phyloP scores from a whole-genome alignment of 2,329 filamentous ascomycete species.

The Neofusicoccum parvum region DNA sequence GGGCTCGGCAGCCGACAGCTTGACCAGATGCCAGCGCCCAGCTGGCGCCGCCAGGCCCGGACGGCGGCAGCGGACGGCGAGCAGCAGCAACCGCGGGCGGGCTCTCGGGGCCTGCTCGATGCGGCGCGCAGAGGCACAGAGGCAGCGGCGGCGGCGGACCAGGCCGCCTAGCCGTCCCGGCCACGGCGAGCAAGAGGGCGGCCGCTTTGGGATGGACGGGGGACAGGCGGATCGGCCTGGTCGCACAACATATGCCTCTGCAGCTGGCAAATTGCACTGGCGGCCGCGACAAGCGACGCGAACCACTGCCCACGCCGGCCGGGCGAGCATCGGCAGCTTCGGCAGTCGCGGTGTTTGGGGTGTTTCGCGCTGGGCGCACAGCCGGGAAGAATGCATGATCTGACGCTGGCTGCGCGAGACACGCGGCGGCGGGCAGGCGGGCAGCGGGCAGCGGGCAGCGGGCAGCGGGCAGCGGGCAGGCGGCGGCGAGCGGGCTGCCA shows the following conservation, averaged over 20 bases:
- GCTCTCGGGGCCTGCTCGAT: not conserved
- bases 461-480: not conserved
- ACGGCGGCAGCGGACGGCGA: not conserved
- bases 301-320: conserved; percentile 5
- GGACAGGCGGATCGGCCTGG: not conserved
- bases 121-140: not conserved
- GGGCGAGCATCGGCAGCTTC: conserved; percentile 16
- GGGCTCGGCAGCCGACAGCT: not conserved
- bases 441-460: not conserved
- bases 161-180: not conserved
- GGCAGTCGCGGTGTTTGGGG: conserved; percentile 14
- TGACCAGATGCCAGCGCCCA: not conserved
- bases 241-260: conserved; percentile 8
- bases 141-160: not conserved
- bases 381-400: conserved; percentile 22
- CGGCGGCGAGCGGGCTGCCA: not conserved
- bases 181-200: not conserved
- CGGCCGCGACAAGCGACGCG: conserved; percentile 15
- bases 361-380: conserved; percentile 21
- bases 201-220: conserved; percentile 3
- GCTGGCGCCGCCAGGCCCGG: not conserved
- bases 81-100: not conserved
- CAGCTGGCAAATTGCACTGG: conserved; percentile 21
- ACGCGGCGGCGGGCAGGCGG: not conserved
- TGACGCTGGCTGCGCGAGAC: conserved; percentile 1